phyloP scores from a whole-genome alignment of 148 eudicot species.

The Chenopodium formosanum region DNA sequence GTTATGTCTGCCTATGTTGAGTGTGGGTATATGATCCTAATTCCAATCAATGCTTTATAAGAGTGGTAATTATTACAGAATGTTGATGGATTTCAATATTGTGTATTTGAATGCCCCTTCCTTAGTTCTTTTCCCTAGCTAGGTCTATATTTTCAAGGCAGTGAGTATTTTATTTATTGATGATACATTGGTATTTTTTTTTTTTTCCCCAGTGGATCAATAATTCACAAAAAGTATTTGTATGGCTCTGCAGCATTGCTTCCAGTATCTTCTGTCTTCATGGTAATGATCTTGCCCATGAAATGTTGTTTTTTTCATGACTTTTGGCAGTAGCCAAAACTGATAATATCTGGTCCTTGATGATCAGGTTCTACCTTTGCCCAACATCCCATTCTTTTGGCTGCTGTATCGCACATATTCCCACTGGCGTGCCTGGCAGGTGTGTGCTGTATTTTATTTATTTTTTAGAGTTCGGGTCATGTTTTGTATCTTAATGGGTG shows the following conservation, averaged over 20 bases:
- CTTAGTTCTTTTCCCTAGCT: neutral
- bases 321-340: neutral
- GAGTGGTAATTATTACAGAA: neutral
- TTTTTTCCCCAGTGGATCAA: slow-evolving; percentile 56
- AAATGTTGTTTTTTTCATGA: neutral
- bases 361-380: slow-evolving; percentile 84
- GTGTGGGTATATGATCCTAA: neutral
- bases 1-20: neutral
- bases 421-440: slow-evolving; percentile 97
- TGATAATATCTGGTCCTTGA: slow-evolving; percentile 19
- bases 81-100: neutral
- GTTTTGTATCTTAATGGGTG: neutral
- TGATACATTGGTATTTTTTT: neutral
- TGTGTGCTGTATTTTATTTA: slow-evolving; percentile 21
- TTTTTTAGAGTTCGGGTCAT: neutral
- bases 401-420: slow-evolving; percentile 86
- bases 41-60: neutral
- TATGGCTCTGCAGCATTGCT: slow-evolving; percentile 86
- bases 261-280: slow-evolving; percentile 68
- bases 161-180: neutral
- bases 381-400: slow-evolving; percentile 98
- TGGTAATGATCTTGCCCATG: slow-evolving; percentile 41
- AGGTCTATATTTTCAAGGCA: neutral
- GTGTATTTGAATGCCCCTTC: neutral
- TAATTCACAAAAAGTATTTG: slow-evolving; percentile 79